Conservation (phyloP, 805 yeast species). For the Saturnispora gosingensis region DNA sequence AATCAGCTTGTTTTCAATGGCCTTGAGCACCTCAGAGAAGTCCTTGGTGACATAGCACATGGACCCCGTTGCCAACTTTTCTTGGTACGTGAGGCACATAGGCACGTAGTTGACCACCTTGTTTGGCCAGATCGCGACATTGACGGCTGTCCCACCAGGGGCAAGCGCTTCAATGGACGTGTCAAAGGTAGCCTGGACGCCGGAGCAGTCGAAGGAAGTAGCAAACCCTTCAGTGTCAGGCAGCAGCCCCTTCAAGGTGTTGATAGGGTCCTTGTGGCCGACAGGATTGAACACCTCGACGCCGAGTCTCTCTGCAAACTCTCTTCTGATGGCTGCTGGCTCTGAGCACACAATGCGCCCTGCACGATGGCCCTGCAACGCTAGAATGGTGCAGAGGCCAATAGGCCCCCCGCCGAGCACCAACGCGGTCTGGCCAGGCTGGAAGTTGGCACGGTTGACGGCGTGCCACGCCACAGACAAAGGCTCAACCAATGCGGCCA, state of each 20-base stretch:
- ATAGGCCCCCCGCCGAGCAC: slow-evolving; percentile 58
- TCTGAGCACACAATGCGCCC: slow-evolving; percentile 49
- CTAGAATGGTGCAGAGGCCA: slow-evolving; percentile 50
- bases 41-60: slow-evolving; percentile 52
- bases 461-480: slow-evolving; percentile 56
- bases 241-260: slow-evolving; percentile 30
- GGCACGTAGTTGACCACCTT: slow-evolving; percentile 41
- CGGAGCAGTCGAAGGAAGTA: slow-evolving; percentile 46
- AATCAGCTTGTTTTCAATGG: slow-evolving; percentile 40
- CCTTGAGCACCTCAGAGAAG: slow-evolving; percentile 46
- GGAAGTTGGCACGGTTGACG: slow-evolving; percentile 36
- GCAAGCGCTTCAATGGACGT: slow-evolving; percentile 41
- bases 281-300: slow-evolving; percentile 45
- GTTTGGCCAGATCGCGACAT: slow-evolving; percentile 58
- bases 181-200: slow-evolving; percentile 43
- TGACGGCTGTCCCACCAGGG: slow-evolving; percentile 49
- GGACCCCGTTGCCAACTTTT: slow-evolving; percentile 49
- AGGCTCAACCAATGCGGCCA: slow-evolving; percentile 48
- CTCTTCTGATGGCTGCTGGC: slow-evolving; percentile 53
- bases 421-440: slow-evolving; percentile 36
- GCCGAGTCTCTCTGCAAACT: slow-evolving; percentile 43
- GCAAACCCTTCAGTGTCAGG: slow-evolving; percentile 39
- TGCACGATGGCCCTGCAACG: slow-evolving; percentile 40
- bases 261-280: slow-evolving; percentile 30
- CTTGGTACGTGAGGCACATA: slow-evolving; percentile 46